These are phyloP conservation scores for Chlorociboria aeruginascens DNA, from an alignment of 495 filamentous ascomycete species.

Conservation along the genomic window DNA sequence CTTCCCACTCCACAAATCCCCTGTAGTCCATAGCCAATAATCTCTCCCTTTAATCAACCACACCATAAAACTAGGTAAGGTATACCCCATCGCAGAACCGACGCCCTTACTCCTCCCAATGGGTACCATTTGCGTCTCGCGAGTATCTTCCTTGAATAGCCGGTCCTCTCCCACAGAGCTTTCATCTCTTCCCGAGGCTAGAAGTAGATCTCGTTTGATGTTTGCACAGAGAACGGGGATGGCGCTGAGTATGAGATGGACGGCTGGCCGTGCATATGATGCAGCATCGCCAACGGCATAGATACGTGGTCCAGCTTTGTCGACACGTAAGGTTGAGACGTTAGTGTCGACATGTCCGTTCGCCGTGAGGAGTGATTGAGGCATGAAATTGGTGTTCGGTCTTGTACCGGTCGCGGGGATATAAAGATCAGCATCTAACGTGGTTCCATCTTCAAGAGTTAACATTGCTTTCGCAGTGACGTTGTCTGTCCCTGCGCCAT, in stretches of 20 bases:
- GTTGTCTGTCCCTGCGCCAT: conserved; percentile 12
- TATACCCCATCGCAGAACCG: conserved; percentile 40
- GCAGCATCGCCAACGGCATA: conserved; percentile 27
- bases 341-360: conserved; percentile 24
- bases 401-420: conserved; percentile 25
- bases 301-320: conserved; percentile 17
- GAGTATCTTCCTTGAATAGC: conserved; percentile 26
- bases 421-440: conserved; percentile 25
- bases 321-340: conserved; percentile 23
- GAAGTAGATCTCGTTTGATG: conserved; percentile 22
- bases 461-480: conserved; percentile 19
- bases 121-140: conserved; percentile 40
- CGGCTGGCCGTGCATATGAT: conserved; percentile 19
- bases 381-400: conserved; percentile 28
- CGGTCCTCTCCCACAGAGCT: conserved; percentile 13
- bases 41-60: conserved; percentile 51
- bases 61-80: conserved; percentile 41
- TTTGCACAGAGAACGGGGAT: conserved; percentile 24
- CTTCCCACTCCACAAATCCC: conserved; percentile 36
- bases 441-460: conserved; percentile 21
- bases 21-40: conserved; percentile 43
- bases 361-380: conserved; percentile 10
- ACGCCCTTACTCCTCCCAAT: conserved; percentile 39
- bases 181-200: conserved; percentile 19
- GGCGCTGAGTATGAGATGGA: conserved; percentile 19